These are phyloP conservation scores for Globisporangium orthogonon DNA, from an alignment of 352 stramenopile species.

Conservation along the genomic window DNA sequence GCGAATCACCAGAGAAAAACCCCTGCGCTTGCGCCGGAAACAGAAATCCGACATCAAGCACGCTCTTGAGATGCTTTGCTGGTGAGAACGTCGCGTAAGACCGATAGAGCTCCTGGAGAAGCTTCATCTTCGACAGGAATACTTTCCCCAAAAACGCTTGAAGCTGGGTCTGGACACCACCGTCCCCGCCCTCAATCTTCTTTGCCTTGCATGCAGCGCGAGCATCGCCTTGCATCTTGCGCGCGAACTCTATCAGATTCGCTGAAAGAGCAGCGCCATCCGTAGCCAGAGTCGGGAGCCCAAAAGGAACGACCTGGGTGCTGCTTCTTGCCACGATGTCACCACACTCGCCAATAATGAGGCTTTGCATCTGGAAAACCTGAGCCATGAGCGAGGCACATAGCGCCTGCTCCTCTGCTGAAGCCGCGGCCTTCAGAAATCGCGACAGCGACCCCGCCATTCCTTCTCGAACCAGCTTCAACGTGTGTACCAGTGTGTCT, in stretches of 20 bases:
- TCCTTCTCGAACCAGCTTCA: conserved; percentile 49
- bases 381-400: conserved; percentile 24
- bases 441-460: conserved; percentile 14
- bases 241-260: conserved; percentile 32
- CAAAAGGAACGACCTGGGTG: conserved; percentile 21
- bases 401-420: conserved; percentile 8
- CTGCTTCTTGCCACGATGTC: conserved; percentile 7
- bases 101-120: conserved; percentile 40
- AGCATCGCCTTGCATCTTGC: conserved; percentile 32
- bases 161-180: neutral
- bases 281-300: neutral
- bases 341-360: conserved; percentile 19
- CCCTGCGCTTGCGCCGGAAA: conserved; percentile 21
- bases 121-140: conserved; percentile 34
- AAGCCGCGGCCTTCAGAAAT: conserved; percentile 8
- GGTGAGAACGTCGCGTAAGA: conserved; percentile 36
- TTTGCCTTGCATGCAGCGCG: neutral
- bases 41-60: conserved; percentile 44
- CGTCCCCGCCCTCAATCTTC: neutral
- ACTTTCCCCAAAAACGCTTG: conserved; percentile 19
- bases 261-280: conserved; percentile 12
- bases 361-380: conserved; percentile 40
- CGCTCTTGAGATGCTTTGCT: conserved; percentile 19
- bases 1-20: conserved; percentile 5
- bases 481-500: conserved; percentile 55